Base-by-base conservation (phyloP, 139 green algal species). In the Picochlorum sp. region DNA sequence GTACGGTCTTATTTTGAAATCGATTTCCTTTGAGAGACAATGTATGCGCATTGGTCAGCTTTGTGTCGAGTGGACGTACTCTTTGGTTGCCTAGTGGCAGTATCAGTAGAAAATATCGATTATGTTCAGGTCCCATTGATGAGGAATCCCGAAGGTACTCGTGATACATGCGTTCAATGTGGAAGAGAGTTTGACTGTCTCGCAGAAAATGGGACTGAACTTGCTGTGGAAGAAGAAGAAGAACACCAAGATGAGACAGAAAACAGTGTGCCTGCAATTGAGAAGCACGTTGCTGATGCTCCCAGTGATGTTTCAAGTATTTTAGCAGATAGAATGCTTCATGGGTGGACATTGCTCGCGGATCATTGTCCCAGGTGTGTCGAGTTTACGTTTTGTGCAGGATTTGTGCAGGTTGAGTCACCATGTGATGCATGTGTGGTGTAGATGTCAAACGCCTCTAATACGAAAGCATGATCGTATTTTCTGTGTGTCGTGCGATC, bases 291-390 rank as follows among this genome's bases (percentile, higher is more conserved):
- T 30, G 28, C 28, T 30, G 34, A 54, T 9, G 15, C 8, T 13
- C 18, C 14, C 14, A 14, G 16, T 18, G 58, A 65, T 57, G n/a
- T 32, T 15, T 65, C 58, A 58, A 20, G 61, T 38, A 14, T n/a
- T 2, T 66, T 76, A 16, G 70, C 70, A n/a, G 62, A 72, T n/a
- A 50, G 69, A 45, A 77, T 78, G 72, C 52, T 78, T 44, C n/a
- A 72, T 23, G 72, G 72, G 38, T 78, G 72, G 72, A 60, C 68
- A 2, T 49, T 78, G 30, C 50, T 78, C 23, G 47, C 58, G 4
- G 54, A 77, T 3, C 61, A 77, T 54, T 78, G 72, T 54, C 72
- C 72, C 26, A 45, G 58, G 49, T 78, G 47, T 18, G 47, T 54
- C 15, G 16, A 20, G 14, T 0, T 51, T n/a, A 20, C 45, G 14